Evolutionary conservation across 2,329 filamentous ascomycete genomes (phyloP).

Genomic region (Cytospora leucostoma): DNA sequence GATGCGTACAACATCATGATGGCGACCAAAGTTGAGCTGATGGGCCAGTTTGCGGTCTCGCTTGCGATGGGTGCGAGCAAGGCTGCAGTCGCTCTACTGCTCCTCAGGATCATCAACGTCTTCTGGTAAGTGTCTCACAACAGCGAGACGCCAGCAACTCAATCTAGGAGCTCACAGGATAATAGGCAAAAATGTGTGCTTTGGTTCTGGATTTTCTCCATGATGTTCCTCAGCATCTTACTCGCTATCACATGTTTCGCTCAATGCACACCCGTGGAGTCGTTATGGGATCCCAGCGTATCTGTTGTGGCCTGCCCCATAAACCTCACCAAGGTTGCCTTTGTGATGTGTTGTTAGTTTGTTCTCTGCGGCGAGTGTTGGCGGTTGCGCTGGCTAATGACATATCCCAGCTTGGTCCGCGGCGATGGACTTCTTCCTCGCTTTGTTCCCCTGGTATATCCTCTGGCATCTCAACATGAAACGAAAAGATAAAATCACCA

Average conservation of each 20-base stretch:
- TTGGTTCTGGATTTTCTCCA: constrained; percentile 13
- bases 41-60: constrained; percentile 9
- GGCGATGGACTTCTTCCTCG: constrained; percentile 17
- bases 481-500: constrained; percentile 13
- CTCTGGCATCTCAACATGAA: constrained; percentile 18
- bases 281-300: constrained; percentile 2
- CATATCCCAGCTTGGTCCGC: constrained; percentile 3
- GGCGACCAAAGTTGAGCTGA: constrained; percentile 13
- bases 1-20: neutral
- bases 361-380: neutral
- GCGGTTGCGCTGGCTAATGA: neutral
- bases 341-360: constrained; percentile 5
- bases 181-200: constrained; percentile 10
- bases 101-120: constrained; percentile 7
- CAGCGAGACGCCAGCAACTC: neutral
- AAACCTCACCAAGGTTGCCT: constrained; percentile 11
- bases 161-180: neutral
- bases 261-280: constrained; percentile 7
- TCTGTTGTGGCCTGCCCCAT: constrained; percentile 8
- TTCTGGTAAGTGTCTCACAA: constrained; percentile 3
- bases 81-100: constrained; percentile 3
- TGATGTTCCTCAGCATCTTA: constrained; percentile 6
- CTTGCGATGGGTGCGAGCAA: constrained; percentile 12
- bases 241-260: neutral
- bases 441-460: constrained; percentile 12